phyloP scores from a whole-genome alignment of 1,139 yeast genomes.

The Suhomyces maxii region DNA sequence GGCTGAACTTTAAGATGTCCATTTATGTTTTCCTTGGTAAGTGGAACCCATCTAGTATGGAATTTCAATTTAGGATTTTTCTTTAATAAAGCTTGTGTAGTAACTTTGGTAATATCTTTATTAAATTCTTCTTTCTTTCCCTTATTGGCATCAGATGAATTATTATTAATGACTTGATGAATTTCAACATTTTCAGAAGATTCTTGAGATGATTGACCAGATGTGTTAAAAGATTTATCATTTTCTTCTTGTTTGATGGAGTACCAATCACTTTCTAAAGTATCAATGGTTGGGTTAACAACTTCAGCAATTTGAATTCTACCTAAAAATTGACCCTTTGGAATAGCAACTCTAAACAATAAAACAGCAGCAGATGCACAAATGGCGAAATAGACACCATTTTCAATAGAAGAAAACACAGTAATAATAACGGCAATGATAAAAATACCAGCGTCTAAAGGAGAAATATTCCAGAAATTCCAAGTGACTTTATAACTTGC shows the following conservation, averaged over 20 bases:
- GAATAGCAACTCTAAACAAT: constrained; percentile 73
- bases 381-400: constrained; percentile 88
- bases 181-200: constrained; percentile 39
- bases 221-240: not conserved
- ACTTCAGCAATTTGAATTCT: constrained; percentile 69
- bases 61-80: constrained; percentile 41
- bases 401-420: constrained; percentile 79
- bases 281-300: constrained; percentile 52
- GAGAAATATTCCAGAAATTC: constrained; percentile 74
- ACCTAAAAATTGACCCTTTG: constrained; percentile 83
- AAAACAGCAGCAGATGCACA: constrained; percentile 79
- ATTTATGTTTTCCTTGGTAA: constrained; percentile 58
- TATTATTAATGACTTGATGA: constrained; percentile 40
- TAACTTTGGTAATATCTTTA: constrained; percentile 16
- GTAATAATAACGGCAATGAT: constrained; percentile 75
- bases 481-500: constrained; percentile 71
- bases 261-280: constrained; percentile 11
- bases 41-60: constrained; percentile 81
- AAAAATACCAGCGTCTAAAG: constrained; percentile 77
- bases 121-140: constrained; percentile 17
- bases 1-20: constrained; percentile 57
- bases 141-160: constrained; percentile 13
- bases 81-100: constrained; percentile 25
- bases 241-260: constrained; percentile 13
- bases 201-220: constrained; percentile 9